Conservation (phyloP, 129 eudicot genomes). For the Ambrosia artemisiifolia region DNA sequence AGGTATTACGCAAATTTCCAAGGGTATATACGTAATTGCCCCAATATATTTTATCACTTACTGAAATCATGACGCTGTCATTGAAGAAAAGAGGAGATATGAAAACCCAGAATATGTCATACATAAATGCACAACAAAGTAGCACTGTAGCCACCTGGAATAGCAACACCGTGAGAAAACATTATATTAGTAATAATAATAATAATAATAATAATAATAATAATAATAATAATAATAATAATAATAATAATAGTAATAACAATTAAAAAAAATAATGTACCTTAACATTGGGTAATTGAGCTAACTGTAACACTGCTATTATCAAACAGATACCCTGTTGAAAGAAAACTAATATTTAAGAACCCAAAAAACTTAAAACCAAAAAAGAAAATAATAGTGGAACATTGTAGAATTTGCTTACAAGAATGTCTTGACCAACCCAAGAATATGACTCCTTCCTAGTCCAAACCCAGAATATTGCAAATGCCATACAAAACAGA, state of each 20-base stretch:
- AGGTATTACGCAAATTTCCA: too few relatives aligned
- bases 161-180: conserved; percentile 3
- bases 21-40: too few relatives aligned
- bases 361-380: not conserved
- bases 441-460: conserved; percentile 71
- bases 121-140: conserved; percentile 74
- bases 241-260: too few relatives aligned
- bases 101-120: conserved; percentile 96
- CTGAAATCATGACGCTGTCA: conserved; percentile 87
- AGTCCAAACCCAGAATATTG: conserved; percentile 65
- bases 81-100: conserved; percentile 70
- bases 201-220: not conserved
- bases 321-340: conserved; percentile 89
- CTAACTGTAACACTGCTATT: conserved; percentile 80
- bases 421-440: conserved; percentile 95
- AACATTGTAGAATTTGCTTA: conserved; percentile 39
- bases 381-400: not conserved
- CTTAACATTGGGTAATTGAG: conserved; percentile 89
- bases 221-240: not conserved
- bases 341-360: conserved; percentile 6
- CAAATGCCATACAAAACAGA: conserved; percentile 49
- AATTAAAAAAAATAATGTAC: conserved; percentile 23
- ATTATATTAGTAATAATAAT: not conserved
- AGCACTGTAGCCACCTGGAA: conserved; percentile 90
- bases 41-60: conserved; percentile 33